Base-by-base conservation (phyloP, 148 eudicot genomes). In the Cornus controversa region DNA sequence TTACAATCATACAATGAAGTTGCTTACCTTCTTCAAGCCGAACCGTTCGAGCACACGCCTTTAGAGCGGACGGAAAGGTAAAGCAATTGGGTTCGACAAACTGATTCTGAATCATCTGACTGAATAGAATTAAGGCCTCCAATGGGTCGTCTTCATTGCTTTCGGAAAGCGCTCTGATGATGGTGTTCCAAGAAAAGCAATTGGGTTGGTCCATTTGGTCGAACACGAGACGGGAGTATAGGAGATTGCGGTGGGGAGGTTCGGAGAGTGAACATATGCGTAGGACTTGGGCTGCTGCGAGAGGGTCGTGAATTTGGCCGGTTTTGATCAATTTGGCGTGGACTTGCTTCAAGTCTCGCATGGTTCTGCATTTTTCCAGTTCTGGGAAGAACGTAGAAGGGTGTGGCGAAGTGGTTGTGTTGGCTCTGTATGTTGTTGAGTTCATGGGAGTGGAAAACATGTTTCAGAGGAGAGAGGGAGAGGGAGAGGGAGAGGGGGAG, bases 321-420 rank as follows among this genome's bases (percentile, higher is more conserved):
- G 90, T 89, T 80, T 91, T 89, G 87, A 89, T 84, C 64, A 87
- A 66, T n/a, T 82, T 90, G 70, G 87, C 80, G 70, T 91, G 94
- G 78, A 91, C 70, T 85, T 89, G 90, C 69, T 83, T 75, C 62
- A 91, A 36, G 50, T 81, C 74, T 36, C 65, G 37, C n/a, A 82
- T 75, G 76, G 84, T 78, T 73, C 75, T 87, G 87, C 90, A 91
- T 80, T 72, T 76, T 57, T 70, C 31, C 75, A 85, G 78, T 28
- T 83, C 88, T 4, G 86, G 82, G 82, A 77, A 72, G 70, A 66
- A 69, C 0, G 84, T 62, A 1, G 82, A 62, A 27, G 80, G 70
- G 72, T 80, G 79, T 16, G 67, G 66, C 0, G 66, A 70, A 28
- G 22, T 25, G 26, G 26, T 2, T 11, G 67, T 31, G 67, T 14